A percentile compares a stretch with the other conserved stretches of the same genome.
phyloP scores from a whole-genome alignment of 495 filamentous ascomycete genomes.

The Trichoderma virens region DNA sequence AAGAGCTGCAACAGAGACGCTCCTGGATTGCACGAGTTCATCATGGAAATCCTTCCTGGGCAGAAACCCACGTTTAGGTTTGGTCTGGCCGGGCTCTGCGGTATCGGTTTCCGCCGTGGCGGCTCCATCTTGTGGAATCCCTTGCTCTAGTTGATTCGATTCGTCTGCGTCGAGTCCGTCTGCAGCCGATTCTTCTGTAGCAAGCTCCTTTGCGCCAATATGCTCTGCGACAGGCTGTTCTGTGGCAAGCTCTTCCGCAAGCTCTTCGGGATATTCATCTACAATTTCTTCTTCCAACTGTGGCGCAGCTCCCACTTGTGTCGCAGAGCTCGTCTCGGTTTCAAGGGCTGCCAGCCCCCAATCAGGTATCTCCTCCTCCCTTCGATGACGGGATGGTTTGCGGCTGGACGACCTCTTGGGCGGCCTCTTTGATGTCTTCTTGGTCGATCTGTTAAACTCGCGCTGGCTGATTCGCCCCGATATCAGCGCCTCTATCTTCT shows the following conservation, averaged over 20 bases:
- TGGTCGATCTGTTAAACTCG: background rate
- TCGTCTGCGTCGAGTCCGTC: background rate
- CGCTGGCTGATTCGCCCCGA: background rate
- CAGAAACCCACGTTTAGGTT: background rate
- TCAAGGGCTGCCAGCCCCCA: background rate
- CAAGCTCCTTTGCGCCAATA: background rate
- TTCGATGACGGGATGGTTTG: background rate
- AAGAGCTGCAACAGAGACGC: constrained; percentile 3
- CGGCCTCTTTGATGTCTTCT: background rate
- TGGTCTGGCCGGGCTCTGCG: background rate
- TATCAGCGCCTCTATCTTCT: constrained; percentile 5
- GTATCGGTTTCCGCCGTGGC: background rate
- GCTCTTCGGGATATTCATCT: background rate
- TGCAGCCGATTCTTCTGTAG: background rate
- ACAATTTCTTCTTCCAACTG: background rate
- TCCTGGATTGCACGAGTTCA: background rate
- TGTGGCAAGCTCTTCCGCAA: background rate
- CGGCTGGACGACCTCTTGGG: background rate
- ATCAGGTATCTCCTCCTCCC: background rate
- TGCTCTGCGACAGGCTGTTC: background rate
- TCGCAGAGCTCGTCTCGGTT: background rate
- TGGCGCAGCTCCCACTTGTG: background rate
- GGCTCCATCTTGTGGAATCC: background rate
- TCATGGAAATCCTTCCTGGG: background rate
- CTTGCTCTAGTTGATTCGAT: background rate